Evolutionary conservation across 2,329 filamentous ascomycete species (phyloP), one percentile per base, ranked within the genome.

Genomic region (Penicillium sp.): DNA sequence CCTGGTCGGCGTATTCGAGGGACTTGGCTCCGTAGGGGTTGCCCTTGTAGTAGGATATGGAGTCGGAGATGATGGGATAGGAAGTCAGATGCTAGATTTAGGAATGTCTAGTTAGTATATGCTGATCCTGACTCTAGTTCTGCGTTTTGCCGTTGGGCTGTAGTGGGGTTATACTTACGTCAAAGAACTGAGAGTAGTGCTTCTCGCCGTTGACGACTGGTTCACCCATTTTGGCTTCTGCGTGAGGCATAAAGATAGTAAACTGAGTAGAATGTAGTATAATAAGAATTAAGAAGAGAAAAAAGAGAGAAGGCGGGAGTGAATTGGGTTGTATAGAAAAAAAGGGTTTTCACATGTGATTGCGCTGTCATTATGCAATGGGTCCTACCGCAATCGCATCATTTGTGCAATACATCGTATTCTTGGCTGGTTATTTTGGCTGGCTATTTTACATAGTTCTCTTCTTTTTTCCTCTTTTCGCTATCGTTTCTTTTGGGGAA

Each of bases 11-110:
- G 60, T 94, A 76, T 66, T 88, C 81, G 70, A 97, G 79, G 41
- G 91, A 92, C 77, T 87, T 91, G 73, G 91, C 87, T 69, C 90
- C 92, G 70, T 90, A 87, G 48, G 90, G 87, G 77, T 93, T 90
- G 69, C 83, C 79, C 76, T 91, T 90, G 82, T 95, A 87, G 69
- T 85, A 86, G 58, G 84, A 79, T 75, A 96, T 85, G 68, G 86
- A 79, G 74, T 96, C 91, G 69, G 84, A 85, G 70, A 97, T 83
- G 62, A 95, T 76, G 39, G 93, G 93, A 76, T 96, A 96, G 62
- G 87, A 87, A 65, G 86, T 81, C 60, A 97, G 82, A 72, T 97
- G 92, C 90, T 96, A 27, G 9, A 52, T 46, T 46, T 54, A 21
- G 49, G 38, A 40, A 60, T 23, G 6, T 12, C 68, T 65, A 56